These are phyloP conservation scores for Psilocybe cubensis DNA, from an alignment of 768 basidiomycete genomes.

Conservation along the genomic window DNA sequence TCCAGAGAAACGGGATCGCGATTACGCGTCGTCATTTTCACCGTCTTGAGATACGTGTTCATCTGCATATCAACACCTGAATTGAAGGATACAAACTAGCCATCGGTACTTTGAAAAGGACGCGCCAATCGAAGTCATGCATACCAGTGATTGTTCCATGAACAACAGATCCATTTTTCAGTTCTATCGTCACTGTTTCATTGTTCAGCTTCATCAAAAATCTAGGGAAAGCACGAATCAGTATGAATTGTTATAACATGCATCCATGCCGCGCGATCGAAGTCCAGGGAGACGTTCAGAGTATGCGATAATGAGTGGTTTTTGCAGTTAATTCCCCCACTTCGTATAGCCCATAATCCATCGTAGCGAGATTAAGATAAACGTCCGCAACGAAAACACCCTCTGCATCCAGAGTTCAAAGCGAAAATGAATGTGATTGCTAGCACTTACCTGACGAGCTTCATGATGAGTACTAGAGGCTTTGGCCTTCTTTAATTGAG, in stretches of 20 bases:
- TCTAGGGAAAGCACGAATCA: constrained; percentile 42
- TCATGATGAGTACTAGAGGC: constrained; percentile 47
- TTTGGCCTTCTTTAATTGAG: not conserved
- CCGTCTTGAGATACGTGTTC: constrained; percentile 98
- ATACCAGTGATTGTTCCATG: constrained; percentile 96
- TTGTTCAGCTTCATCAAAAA: constrained; percentile 99
- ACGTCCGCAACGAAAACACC: not conserved
- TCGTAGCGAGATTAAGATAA: not conserved
- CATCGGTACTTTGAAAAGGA: constrained; percentile 1
- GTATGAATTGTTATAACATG: not conserved
- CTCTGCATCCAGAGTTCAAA: not conserved
- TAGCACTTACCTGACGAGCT: constrained; percentile 75
- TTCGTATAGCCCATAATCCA: not conserved
- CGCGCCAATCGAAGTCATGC: constrained; percentile 24
- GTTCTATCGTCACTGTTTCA: constrained; percentile 96
- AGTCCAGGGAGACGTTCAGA: not conserved
- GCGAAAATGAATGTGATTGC: constrained; percentile 9
- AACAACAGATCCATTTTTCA: constrained; percentile 95
- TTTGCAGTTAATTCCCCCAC: not conserved
- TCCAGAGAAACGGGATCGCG: constrained; percentile 88
- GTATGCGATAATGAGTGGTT: not conserved
- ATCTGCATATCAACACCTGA: constrained; percentile 98
- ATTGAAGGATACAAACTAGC: not conserved
- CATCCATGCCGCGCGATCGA: not conserved
- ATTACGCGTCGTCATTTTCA: constrained; percentile 94